A percentile compares a stretch with the other conserved stretches of the same genome.
These are phyloP conservation scores for Dioscorea zingiberensis DNA, from an alignment of 106 monocot genomes.

Conservation along the genomic window DNA sequence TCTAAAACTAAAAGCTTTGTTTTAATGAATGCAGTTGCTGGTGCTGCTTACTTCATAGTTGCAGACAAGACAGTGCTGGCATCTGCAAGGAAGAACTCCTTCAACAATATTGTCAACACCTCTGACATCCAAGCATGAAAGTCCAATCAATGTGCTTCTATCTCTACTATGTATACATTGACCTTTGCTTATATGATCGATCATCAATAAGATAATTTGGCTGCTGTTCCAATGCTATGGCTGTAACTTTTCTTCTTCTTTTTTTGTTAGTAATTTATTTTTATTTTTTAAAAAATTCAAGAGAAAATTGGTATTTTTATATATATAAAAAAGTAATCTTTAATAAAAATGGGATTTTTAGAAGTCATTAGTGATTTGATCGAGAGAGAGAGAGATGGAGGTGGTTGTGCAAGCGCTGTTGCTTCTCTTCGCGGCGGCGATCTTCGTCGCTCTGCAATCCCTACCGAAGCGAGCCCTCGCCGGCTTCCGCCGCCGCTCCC, in stretches of 20 bases:
- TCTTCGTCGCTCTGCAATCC: slow-evolving; percentile 43
- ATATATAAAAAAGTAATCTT: background rate
- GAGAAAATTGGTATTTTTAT: background rate
- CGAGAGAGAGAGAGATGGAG: slow-evolving; percentile 1
- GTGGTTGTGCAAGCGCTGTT: slow-evolving; percentile 28
- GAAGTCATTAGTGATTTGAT: background rate
- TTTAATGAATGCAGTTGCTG: slow-evolving; percentile 56
- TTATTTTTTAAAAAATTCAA: background rate
- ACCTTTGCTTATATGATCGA: too few species aligned
- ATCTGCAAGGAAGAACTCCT: slow-evolving; percentile 74
- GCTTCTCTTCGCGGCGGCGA: slow-evolving; percentile 26
- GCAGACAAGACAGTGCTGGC: slow-evolving; percentile 85
- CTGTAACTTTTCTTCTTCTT: background rate
- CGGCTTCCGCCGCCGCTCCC: slow-evolving; percentile 40
- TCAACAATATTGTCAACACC: slow-evolving; percentile 24
- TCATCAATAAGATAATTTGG: too few species aligned
- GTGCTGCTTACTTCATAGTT: slow-evolving; percentile 83
- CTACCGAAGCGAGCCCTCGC: slow-evolving; percentile 53
- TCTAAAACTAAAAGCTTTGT: too few species aligned
- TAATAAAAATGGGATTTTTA: background rate
- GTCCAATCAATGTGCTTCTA: background rate
- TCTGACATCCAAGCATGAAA: too few species aligned
- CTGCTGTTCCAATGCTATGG: background rate
- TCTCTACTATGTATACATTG: too few species aligned
- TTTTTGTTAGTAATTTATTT: background rate